Evolutionary conservation across 192 early-diverging fungal genomes (phyloP).

Genomic region (Gryganskiella cystojenkinii): DNA sequence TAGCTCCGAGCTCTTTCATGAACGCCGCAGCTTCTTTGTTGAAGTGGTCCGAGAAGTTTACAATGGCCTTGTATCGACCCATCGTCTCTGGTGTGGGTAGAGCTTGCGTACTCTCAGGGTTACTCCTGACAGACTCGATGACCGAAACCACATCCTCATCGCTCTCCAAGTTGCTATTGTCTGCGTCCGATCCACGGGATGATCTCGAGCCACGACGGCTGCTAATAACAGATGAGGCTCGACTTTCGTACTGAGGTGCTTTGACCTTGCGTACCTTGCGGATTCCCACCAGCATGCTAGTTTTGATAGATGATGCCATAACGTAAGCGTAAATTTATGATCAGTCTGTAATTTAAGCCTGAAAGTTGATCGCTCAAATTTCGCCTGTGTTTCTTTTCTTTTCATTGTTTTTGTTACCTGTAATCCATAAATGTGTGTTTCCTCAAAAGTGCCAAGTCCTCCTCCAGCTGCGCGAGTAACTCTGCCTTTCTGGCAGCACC

Average conservation of each 20-base stretch:
- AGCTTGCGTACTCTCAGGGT: background rate
- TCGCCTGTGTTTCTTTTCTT: too few relatives aligned
- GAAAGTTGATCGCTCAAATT: background rate
- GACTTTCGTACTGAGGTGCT: background rate
- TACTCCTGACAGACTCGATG: background rate
- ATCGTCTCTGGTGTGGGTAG: background rate
- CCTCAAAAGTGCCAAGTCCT: constrained; percentile 37
- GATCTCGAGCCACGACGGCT: constrained; percentile 20
- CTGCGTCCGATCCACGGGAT: constrained; percentile 21
- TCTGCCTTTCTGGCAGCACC: constrained; percentile 16
- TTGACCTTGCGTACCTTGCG: constrained; percentile 29
- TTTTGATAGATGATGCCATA: background rate
- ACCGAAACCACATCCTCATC: background rate
- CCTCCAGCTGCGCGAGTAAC: constrained; percentile 33
- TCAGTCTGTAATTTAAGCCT: background rate
- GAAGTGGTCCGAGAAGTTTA: background rate
- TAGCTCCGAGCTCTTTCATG: constrained; percentile 5
- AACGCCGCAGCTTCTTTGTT: background rate
- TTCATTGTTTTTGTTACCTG: too few relatives aligned
- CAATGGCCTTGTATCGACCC: constrained; percentile 5
- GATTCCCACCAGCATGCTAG: constrained; percentile 43
- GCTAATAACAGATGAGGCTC: background rate
- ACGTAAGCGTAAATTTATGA: background rate
- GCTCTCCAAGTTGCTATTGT: constrained; percentile 9
- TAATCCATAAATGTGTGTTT: constrained; percentile 51